Evolutionary conservation across 164 flowering plant species (phyloP).

Genomic region (Berberis vulgaris): DNA sequence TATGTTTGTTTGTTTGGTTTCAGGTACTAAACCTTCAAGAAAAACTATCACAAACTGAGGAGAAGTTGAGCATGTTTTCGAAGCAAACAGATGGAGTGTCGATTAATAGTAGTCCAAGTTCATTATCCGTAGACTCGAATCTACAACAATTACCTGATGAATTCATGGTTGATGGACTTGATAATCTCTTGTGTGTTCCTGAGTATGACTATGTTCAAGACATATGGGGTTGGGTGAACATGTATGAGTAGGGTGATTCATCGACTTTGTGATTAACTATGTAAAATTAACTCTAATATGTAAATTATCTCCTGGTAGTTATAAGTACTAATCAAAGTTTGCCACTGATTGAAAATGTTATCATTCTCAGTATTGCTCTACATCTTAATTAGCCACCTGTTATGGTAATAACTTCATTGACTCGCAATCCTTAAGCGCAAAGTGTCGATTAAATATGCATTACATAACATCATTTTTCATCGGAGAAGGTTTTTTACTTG

Average conservation of each 20-base stretch:
- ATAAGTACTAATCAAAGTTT: too few species aligned
- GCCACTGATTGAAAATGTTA: too few species aligned
- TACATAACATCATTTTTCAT: too few species aligned
- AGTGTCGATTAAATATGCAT: too few species aligned
- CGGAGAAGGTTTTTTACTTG: too few species aligned
- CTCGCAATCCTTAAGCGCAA: too few species aligned
- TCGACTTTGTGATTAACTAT: not conserved
- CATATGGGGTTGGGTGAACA: constrained; percentile 18
- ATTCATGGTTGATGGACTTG: constrained; percentile 32
- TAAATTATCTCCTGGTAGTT: not conserved
- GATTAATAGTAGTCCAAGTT: constrained; percentile 29
- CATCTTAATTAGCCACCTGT: too few species aligned
- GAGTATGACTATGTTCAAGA: constrained; percentile 18
- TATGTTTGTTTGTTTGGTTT: not conserved
- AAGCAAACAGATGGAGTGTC: constrained; percentile 16
- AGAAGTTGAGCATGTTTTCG: constrained; percentile 35
- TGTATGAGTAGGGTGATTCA: not conserved
- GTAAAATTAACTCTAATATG: not conserved
- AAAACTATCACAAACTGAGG: constrained; percentile 39
- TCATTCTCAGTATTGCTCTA: too few species aligned
- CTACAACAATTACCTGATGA: constrained; percentile 32
- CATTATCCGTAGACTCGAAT: constrained; percentile 40
- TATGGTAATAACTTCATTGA: too few species aligned
- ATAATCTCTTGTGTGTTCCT: constrained; percentile 14
- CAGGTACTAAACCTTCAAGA: constrained; percentile 56